Evolutionary conservation across 805 yeast genomes (phyloP).

Genomic region (Lipomyces japonicus): DNA sequence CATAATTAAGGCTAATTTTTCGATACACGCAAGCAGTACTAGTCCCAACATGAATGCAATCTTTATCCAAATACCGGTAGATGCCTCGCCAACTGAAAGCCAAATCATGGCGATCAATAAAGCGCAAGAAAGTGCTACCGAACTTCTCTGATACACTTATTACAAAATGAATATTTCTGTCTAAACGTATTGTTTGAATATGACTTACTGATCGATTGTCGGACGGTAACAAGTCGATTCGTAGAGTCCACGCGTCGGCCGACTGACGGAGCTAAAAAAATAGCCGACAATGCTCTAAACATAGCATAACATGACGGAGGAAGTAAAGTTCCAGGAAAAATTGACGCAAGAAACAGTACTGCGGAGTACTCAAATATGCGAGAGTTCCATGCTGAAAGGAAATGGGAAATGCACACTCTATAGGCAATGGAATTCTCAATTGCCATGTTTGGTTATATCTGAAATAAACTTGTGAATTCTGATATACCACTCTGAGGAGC

Average conservation of each 20-base stretch:
- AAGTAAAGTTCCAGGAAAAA: constrained; percentile 38
- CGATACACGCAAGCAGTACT: constrained; percentile 39
- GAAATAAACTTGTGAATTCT: too few species aligned
- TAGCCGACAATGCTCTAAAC: constrained; percentile 34
- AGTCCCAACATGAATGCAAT: constrained; percentile 25
- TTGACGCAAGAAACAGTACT: constrained; percentile 37
- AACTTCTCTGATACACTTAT: constrained; percentile 33
- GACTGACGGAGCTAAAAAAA: constrained; percentile 33
- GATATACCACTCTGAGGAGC: too few species aligned
- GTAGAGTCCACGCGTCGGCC: constrained; percentile 37
- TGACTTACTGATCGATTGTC: constrained; percentile 35
- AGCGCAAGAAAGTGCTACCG: constrained; percentile 34
- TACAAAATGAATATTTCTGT: not conserved
- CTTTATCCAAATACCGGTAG: not conserved
- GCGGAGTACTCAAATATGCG: constrained; percentile 43
- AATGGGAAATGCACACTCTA: constrained; percentile 35
- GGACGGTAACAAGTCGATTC: constrained; percentile 36
- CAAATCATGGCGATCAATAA: constrained; percentile 28
- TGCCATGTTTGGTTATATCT: too few species aligned
- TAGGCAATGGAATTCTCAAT: constrained; percentile 2
- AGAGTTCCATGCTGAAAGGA: constrained; percentile 42
- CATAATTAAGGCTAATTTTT: constrained; percentile 37
- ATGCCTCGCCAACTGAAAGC: constrained; percentile 1
- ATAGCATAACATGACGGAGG: constrained; percentile 42
- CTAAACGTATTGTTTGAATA: not conserved